These are phyloP conservation scores for Penicillium coffeae DNA, from an alignment of 495 filamentous ascomycete species.

Conservation along the genomic window DNA sequence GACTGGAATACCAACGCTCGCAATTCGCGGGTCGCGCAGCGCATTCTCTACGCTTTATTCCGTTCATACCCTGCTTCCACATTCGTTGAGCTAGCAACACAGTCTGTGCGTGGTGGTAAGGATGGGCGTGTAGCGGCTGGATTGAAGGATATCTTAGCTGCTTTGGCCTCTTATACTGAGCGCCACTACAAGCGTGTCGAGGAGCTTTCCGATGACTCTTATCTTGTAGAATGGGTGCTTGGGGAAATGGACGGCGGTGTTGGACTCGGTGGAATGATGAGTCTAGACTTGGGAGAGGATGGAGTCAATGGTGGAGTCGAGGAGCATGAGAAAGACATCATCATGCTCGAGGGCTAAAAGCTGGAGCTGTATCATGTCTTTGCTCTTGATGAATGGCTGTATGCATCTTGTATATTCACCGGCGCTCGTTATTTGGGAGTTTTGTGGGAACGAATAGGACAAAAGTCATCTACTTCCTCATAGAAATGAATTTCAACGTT, in stretches of 20 bases:
- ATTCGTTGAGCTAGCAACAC: constrained; percentile 58
- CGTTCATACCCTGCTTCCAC: constrained; percentile 70
- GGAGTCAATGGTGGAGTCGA: constrained; percentile 20
- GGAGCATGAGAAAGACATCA: constrained; percentile 43
- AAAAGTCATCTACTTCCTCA: constrained; percentile 27
- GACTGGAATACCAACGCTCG: constrained; percentile 97
- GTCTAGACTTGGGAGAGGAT: constrained; percentile 10
- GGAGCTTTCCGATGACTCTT: constrained; percentile 90
- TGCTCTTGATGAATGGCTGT: constrained; percentile 13
- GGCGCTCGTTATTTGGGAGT: constrained; percentile 26
- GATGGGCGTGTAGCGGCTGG: constrained; percentile 52
- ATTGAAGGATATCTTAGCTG: constrained; percentile 78
- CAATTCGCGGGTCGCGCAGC: constrained; percentile 80
- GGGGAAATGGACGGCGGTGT: constrained; percentile 80
- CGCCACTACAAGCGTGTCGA: constrained; percentile 84
- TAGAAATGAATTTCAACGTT: constrained; percentile 20
- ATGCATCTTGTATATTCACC: constrained; percentile 27
- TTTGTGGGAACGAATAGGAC: constrained; percentile 21
- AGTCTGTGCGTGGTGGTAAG: constrained; percentile 31
- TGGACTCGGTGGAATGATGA: constrained; percentile 35
- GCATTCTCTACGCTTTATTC: constrained; percentile 75
- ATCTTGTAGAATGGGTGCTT: constrained; percentile 87
- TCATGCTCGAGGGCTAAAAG: constrained; percentile 38
- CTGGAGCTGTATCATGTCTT: neutral
- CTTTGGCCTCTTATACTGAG: constrained; percentile 81